Conservation (phyloP, 495 filamentous ascomycete species). For the Penicillium psychrofluorescens region DNA sequence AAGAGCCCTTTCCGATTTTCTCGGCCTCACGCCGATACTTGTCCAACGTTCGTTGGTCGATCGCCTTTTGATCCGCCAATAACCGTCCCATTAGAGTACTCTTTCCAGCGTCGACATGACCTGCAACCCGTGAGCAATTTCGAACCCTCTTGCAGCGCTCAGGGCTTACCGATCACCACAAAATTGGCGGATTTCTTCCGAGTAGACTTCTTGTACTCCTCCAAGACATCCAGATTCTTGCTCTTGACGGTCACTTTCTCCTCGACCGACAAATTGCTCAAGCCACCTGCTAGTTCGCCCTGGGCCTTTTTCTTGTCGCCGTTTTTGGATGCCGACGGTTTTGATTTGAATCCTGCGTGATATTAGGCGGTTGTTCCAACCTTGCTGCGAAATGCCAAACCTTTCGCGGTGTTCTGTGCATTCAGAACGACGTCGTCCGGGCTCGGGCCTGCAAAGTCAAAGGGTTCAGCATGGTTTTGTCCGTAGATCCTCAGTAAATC, state of each 20-base stretch:
- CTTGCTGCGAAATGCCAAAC: conserved; percentile 56
- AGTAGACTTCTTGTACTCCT: conserved; percentile 68
- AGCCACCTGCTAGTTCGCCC: conserved; percentile 32
- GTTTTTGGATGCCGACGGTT: conserved; percentile 34
- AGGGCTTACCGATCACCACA: conserved; percentile 79
- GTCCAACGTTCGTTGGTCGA: conserved; percentile 80
- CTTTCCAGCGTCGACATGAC: conserved; percentile 96
- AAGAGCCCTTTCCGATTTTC: conserved; percentile 88
- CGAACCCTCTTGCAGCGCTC: background rate
- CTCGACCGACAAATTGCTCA: conserved; percentile 57
- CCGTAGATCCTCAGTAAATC: conserved; percentile 46
- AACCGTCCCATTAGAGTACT: conserved; percentile 95
- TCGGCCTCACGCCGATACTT: conserved; percentile 84
- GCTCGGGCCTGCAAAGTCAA: conserved; percentile 81
- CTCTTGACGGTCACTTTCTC: conserved; percentile 69
- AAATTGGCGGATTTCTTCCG: conserved; percentile 84
- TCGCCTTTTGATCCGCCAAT: conserved; percentile 79
- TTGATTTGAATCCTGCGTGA: conserved; percentile 41
- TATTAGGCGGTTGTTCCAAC: conserved; percentile 34
- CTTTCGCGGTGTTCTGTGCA: conserved; percentile 76
- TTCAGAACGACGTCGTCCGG: conserved; percentile 85
- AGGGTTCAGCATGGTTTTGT: conserved; percentile 41
- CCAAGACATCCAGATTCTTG: conserved; percentile 79
- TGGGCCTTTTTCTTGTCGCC: conserved; percentile 34
- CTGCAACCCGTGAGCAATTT: conserved; percentile 31